Evolutionary conservation across 1,139 yeast species (phyloP).

Genomic region (Suhomyces bokatorum): DNA sequence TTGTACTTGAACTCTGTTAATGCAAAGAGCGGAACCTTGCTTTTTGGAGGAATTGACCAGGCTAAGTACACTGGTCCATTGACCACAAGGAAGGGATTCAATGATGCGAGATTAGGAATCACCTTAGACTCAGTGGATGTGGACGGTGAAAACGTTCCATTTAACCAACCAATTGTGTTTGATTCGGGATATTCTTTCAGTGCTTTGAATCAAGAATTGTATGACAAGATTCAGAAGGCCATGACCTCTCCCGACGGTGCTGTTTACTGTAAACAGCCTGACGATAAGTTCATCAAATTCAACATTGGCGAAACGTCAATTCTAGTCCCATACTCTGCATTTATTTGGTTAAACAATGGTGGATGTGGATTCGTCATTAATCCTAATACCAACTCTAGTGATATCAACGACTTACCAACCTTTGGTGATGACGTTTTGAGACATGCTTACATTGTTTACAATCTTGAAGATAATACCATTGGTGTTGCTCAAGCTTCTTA

Average conservation of each 20-base stretch:
- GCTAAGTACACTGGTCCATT: slow-evolving; percentile 21
- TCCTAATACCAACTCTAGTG: background rate
- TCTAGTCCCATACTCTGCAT: slow-evolving; percentile 4
- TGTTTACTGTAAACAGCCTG: slow-evolving; percentile 3
- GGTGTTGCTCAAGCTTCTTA: slow-evolving; percentile 23
- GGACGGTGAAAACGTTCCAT: background rate
- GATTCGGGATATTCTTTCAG: slow-evolving; percentile 8
- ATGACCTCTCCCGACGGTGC: background rate
- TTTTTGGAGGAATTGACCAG: slow-evolving; percentile 25
- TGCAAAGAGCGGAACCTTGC: slow-evolving; percentile 16
- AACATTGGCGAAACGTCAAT: slow-evolving; percentile 4
- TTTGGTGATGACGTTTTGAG: slow-evolving; percentile 25
- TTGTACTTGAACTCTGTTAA: slow-evolving; percentile 19
- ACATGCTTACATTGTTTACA: slow-evolving; percentile 24
- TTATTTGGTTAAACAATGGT: background rate
- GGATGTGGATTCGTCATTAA: background rate
- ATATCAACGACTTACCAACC: slow-evolving; percentile 6
- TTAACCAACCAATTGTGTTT: background rate
- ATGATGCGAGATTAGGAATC: slow-evolving; percentile 1
- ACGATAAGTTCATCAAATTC: background rate
- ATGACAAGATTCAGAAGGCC: background rate
- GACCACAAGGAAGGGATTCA: slow-evolving; percentile 8
- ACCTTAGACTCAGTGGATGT: background rate
- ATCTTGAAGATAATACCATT: slow-evolving; percentile 20
- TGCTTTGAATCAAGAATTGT: background rate